A percentile compares a stretch with the other conserved stretches of the same genome.
Conservation (phyloP, 345 rosid species). For the Nasturtium officinale region DNA sequence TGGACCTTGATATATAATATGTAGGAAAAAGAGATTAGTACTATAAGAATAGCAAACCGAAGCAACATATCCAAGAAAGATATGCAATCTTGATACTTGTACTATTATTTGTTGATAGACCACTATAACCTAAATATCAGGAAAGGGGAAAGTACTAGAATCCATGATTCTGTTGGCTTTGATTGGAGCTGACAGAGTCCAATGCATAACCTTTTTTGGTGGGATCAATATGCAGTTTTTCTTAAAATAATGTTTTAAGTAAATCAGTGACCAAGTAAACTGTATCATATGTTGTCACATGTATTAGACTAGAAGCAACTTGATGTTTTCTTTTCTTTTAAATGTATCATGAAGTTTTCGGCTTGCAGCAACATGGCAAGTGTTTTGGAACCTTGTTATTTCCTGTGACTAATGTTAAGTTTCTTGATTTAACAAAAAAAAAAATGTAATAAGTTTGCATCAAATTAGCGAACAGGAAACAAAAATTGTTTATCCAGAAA, state of each 20-base stretch:
- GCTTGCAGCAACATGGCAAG: background rate
- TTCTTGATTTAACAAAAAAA: background rate
- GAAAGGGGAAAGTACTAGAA: slow-evolving; percentile 24
- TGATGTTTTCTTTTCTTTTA: slow-evolving; percentile 8
- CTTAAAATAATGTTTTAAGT: background rate
- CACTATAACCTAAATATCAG: slow-evolving; percentile 21
- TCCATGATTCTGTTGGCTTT: slow-evolving; percentile 10
- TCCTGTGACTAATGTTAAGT: slow-evolving; percentile 17
- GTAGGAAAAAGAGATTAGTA: background rate
- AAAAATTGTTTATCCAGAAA: background rate
- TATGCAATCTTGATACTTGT: slow-evolving; percentile 23
- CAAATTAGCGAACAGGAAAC: background rate
- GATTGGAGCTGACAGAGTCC: slow-evolving; percentile 30
- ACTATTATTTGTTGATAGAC: slow-evolving; percentile 12
- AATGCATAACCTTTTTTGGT: slow-evolving; percentile 23
- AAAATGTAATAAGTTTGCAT: background rate
- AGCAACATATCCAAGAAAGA: slow-evolving; percentile 37
- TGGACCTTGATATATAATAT: background rate
- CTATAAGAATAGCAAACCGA: slow-evolving; percentile 21
- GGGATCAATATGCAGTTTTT: slow-evolving; percentile 4
- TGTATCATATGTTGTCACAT: slow-evolving; percentile 25
- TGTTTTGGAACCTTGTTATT: slow-evolving; percentile 6
- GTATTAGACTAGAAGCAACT: slow-evolving; percentile 29
- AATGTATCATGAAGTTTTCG: background rate
- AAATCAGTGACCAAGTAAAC: slow-evolving; percentile 28